phyloP scores from a whole-genome alignment of 1,284 basidiomycete species.

The Ustilago hordei region DNA sequence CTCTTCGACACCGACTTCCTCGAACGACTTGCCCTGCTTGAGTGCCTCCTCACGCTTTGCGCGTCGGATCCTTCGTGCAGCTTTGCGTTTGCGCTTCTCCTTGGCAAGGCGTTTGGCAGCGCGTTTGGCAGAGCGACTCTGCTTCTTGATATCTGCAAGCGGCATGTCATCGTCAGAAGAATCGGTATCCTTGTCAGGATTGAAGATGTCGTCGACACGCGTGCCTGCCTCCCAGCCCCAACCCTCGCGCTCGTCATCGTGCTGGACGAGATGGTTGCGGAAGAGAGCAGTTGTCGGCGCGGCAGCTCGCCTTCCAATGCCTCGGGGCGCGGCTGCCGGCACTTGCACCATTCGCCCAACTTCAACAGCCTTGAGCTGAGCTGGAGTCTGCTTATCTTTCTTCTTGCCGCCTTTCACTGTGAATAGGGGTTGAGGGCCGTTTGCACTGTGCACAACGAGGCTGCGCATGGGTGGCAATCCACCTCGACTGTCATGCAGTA shows the following conservation, averaged over 20 bases:
- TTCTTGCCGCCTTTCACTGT: constrained; percentile 32
- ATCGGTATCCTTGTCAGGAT: constrained; percentile 23
- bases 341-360: constrained; percentile 42
- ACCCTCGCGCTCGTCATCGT: constrained; percentile 66
- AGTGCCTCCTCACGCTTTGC: constrained; percentile 50
- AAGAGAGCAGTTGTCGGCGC: constrained; percentile 65
- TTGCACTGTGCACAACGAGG: constrained; percentile 55
- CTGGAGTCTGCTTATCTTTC: constrained; percentile 40
- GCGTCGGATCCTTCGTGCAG: constrained; percentile 49
- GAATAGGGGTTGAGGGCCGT: constrained; percentile 52
- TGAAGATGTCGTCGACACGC: constrained; percentile 38
- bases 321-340: constrained; percentile 58
- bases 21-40: constrained; percentile 48
- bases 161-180: constrained; percentile 50
- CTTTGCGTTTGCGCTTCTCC: constrained; percentile 56
- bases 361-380: constrained; percentile 47
- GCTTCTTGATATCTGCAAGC: constrained; percentile 47
- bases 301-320: constrained; percentile 64
- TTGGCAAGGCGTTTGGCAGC: constrained; percentile 53
- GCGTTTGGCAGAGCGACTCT: constrained; percentile 40
- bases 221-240: constrained; percentile 67
- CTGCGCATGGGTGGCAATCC: constrained; percentile 55
- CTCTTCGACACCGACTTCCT: constrained; percentile 56
- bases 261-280: constrained; percentile 65
- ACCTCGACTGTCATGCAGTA: constrained; percentile 52